Evolutionary conservation across 1,284 basidiomycete genomes (phyloP).

Genomic region (Laetiporus sulphureus): DNA sequence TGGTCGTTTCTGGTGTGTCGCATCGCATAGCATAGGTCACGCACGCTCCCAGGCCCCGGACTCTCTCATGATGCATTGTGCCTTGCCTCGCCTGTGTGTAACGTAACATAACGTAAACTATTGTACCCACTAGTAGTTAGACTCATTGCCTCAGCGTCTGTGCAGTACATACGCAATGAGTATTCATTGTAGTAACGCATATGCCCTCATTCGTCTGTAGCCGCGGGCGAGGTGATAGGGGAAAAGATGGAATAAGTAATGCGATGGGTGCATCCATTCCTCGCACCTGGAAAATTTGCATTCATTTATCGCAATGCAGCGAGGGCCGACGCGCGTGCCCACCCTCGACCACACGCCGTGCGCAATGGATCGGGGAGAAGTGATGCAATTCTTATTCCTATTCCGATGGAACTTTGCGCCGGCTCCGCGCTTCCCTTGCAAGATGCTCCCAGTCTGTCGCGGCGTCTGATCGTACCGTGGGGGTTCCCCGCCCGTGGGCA

Average conservation of each 20-base stretch:
- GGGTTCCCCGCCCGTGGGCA: too few species aligned
- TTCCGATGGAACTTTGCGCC: too few species aligned
- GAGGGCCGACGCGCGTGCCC: background rate
- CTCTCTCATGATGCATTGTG: too few species aligned
- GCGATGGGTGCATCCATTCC: too few species aligned
- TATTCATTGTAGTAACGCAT: background rate
- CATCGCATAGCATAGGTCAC: too few species aligned
- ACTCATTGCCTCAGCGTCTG: background rate
- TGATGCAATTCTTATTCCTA: too few species aligned
- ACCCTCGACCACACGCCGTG: background rate
- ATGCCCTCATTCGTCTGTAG: background rate
- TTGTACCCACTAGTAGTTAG: background rate
- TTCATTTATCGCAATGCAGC: background rate
- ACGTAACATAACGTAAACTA: slow-evolving; percentile 1
- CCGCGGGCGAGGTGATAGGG: background rate
- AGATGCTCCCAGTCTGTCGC: too few species aligned
- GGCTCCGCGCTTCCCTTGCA: too few species aligned
- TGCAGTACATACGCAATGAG: background rate
- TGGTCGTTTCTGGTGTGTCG: background rate
- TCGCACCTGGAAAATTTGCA: too few species aligned
- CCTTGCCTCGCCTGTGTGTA: background rate
- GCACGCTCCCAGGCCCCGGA: too few species aligned
- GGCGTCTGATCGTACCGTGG: too few species aligned
- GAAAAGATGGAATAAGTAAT: too few species aligned
- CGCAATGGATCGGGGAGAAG: background rate